These are phyloP conservation scores for Solanum okadae DNA, from an alignment of 257 asterid genomes.

Conservation along the genomic window DNA sequence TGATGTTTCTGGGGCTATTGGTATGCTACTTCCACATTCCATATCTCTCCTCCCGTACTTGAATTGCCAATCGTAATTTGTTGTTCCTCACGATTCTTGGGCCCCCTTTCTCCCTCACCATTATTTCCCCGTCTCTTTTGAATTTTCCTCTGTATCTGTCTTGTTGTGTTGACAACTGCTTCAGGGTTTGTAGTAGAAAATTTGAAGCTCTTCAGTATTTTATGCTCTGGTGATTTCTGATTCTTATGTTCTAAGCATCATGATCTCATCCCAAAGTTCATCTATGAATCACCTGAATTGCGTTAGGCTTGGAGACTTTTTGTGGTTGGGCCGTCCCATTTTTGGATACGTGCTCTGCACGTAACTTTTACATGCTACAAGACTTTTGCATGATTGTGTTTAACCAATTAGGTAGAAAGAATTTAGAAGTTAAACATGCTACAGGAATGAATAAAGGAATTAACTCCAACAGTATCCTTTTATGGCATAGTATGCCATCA, in stretches of 20 bases:
- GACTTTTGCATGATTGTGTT: not conserved
- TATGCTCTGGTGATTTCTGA: not conserved
- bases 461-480: not conserved
- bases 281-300: not conserved
- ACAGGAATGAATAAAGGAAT: not conserved
- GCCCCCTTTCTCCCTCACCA: not conserved
- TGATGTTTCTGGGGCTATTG: not conserved
- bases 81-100: not conserved
- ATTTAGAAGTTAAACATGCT: not conserved
- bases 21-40: not conserved
- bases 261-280: too few species aligned
- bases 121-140: not conserved
- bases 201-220: not conserved
- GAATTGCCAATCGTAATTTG: not conserved
- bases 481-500: not conserved
- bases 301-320: not conserved
- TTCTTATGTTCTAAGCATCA: not conserved
- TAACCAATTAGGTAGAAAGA: not conserved
- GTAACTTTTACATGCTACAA: not conserved
- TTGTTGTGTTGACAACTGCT: not conserved
- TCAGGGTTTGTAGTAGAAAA: not conserved
- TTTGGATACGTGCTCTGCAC: too few species aligned
- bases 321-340: not conserved
- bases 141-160: not conserved
- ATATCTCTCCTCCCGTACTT: not conserved